A percentile compares a stretch with the other conserved stretches of the same genome.
Evolutionary conservation across 345 rosid species (phyloP).

Genomic region (Eucalyptus caleyi): DNA sequence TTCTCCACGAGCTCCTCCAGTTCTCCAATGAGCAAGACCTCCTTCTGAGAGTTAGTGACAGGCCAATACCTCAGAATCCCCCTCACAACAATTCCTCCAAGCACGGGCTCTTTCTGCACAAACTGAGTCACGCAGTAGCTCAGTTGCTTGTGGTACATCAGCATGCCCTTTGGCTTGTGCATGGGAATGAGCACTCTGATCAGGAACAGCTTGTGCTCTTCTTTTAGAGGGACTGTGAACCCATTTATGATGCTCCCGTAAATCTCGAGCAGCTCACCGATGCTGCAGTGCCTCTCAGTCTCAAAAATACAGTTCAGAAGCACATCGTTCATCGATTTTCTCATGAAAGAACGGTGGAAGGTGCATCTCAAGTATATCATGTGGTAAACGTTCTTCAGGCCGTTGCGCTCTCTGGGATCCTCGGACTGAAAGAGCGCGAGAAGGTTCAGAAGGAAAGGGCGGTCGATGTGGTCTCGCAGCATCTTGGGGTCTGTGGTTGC

Average conservation of each 20-base stretch:
- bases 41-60: slow-evolving; percentile 43
- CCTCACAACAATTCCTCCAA: slow-evolving; percentile 32
- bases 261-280: slow-evolving; percentile 43
- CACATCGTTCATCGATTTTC: slow-evolving; percentile 45
- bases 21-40: slow-evolving; percentile 38
- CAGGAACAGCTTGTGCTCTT: slow-evolving; percentile 54
- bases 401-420: slow-evolving; percentile 42
- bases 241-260: slow-evolving; percentile 65
- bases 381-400: slow-evolving; percentile 50
- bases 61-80: slow-evolving; percentile 59
- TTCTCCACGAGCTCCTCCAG: slow-evolving; percentile 47
- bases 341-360: slow-evolving; percentile 38
- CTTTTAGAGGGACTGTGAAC: slow-evolving; percentile 46
- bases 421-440: slow-evolving; percentile 45
- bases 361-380: slow-evolving; percentile 35
- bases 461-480: slow-evolving; percentile 22
- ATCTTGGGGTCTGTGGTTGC: slow-evolving; percentile 16
- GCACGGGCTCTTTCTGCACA: slow-evolving; percentile 54
- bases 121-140: slow-evolving; percentile 42
- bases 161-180: slow-evolving; percentile 42
- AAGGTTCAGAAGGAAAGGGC: slow-evolving; percentile 24
- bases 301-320: slow-evolving; percentile 31
- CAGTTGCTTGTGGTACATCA: slow-evolving; percentile 30
- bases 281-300: slow-evolving; percentile 41
- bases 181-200: slow-evolving; percentile 51